A percentile compares a stretch with the other conserved stretches of the same genome.
These are phyloP conservation scores for Candida coleopterorum DNA, from an alignment of 805 yeast species.

Conservation along the genomic window DNA sequence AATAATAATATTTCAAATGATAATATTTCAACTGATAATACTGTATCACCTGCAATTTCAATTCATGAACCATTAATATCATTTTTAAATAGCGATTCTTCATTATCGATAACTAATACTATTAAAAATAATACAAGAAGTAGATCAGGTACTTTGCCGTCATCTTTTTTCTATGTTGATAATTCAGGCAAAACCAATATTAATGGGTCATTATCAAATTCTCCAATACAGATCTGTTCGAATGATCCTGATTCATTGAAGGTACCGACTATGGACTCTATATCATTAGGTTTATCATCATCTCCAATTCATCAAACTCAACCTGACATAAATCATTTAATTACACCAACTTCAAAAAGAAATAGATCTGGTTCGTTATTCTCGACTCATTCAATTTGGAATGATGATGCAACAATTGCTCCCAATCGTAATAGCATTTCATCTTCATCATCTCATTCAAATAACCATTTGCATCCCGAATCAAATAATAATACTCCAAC, in stretches of 20 bases:
- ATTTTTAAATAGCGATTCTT: neutral
- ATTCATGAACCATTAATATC: neutral
- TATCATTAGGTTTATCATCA: constrained; percentile 4
- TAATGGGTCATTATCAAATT: constrained; percentile 5
- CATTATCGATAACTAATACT: neutral
- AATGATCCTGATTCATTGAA: constrained; percentile 26
- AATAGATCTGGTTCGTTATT: constrained; percentile 55
- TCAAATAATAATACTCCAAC: too few relatives aligned
- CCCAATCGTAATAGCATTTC: constrained; percentile 54
- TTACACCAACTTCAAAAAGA: constrained; percentile 23
- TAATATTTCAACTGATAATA: too few relatives aligned
- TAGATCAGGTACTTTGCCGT: constrained; percentile 78
- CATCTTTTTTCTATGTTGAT: constrained; percentile 37
- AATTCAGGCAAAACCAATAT: neutral
- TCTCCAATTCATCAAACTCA: constrained; percentile 1
- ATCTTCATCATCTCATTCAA: constrained; percentile 13
- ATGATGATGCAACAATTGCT: constrained; percentile 38
- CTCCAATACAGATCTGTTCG: constrained; percentile 13
- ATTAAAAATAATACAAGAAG: constrained; percentile 36
- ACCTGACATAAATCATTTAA: constrained; percentile 1
- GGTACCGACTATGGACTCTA: constrained; percentile 5
- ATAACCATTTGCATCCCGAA: constrained; percentile 11
- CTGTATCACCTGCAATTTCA: constrained; percentile 2
- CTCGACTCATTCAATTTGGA: constrained; percentile 54
- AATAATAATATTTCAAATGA: too few relatives aligned